Conservation (phyloP, 306 rosid species). For the Cucurbita ficifolia region DNA sequence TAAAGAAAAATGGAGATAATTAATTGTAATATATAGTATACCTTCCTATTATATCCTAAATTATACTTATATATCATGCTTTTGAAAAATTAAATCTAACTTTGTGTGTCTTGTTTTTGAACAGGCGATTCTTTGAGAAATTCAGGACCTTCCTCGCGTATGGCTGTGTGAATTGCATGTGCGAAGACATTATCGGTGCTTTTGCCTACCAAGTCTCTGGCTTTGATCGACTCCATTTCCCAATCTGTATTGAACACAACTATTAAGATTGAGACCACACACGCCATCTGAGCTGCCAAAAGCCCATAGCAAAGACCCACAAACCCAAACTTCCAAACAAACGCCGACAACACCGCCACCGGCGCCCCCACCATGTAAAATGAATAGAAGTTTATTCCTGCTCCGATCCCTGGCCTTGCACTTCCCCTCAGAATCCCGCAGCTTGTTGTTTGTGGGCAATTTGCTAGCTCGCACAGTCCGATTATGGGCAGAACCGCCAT, state of each 20-base stretch:
- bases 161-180: constrained; percentile 1
- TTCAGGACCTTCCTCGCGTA: constrained; percentile 1
- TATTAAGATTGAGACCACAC: constrained; percentile 32
- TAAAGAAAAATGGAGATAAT: neutral
- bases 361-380: constrained; percentile 69
- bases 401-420: constrained; percentile 60
- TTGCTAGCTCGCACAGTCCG: constrained; percentile 48
- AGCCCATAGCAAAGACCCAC: constrained; percentile 62
- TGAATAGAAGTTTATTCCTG: constrained; percentile 37
- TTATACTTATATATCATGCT: neutral
- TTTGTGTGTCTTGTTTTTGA: neutral
- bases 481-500: constrained; percentile 44
- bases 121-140: constrained; percentile 4
- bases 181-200: neutral
- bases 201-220: constrained; percentile 41
- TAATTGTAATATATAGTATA: neutral
- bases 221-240: constrained; percentile 46
- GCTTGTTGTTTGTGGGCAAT: constrained; percentile 57
- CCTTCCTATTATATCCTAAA: neutral
- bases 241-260: constrained; percentile 49
- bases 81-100: neutral
- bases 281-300: constrained; percentile 46
- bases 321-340: constrained; percentile 33
- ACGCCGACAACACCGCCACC: constrained; percentile 33
- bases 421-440: constrained; percentile 59